Percentiles rank a stretch among this genome's conserved stretches.
These are phyloP conservation scores for Dryas octopetala DNA, from an alignment of 306 rosid species.

Conservation along the genomic window DNA sequence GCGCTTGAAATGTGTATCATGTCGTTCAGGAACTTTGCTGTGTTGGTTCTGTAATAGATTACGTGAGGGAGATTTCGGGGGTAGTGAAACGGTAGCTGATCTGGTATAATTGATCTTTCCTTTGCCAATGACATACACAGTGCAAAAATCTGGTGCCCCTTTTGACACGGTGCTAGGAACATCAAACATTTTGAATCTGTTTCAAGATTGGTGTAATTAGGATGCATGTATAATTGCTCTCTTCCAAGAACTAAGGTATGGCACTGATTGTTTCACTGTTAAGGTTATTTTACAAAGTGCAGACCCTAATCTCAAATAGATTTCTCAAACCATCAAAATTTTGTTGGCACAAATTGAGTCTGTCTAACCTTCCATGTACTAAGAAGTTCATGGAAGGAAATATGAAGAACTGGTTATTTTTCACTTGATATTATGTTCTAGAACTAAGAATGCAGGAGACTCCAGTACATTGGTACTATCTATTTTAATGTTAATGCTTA, in stretches of 20 bases:
- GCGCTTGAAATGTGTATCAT: constrained; percentile 13
- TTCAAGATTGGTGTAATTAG: constrained; percentile 6
- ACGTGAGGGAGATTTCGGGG: constrained; percentile 25
- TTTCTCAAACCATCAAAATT: neutral
- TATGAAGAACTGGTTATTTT: too few species aligned
- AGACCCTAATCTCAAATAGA: neutral
- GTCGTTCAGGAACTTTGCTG: constrained; percentile 15
- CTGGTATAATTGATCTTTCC: constrained; percentile 58
- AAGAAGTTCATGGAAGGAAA: too few species aligned
- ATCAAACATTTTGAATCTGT: constrained; percentile 68
- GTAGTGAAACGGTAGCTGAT: constrained; percentile 38
- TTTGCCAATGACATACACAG: constrained; percentile 64
- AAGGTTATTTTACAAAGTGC: neutral
- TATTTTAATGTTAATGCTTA: neutral
- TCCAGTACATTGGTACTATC: neutral
- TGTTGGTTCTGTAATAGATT: constrained; percentile 21
- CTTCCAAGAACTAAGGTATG: neutral
- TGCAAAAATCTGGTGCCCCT: constrained; percentile 72
- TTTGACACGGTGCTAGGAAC: constrained; percentile 56
- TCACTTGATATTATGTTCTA: neutral
- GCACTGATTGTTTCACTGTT: neutral
- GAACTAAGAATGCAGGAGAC: neutral
- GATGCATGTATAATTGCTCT: neutral
- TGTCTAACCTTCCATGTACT: neutral
- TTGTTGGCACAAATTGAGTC: neutral